phyloP scores from a whole-genome alignment of 2,329 filamentous ascomycete species.

The Raffaelea ambrosiae region DNA sequence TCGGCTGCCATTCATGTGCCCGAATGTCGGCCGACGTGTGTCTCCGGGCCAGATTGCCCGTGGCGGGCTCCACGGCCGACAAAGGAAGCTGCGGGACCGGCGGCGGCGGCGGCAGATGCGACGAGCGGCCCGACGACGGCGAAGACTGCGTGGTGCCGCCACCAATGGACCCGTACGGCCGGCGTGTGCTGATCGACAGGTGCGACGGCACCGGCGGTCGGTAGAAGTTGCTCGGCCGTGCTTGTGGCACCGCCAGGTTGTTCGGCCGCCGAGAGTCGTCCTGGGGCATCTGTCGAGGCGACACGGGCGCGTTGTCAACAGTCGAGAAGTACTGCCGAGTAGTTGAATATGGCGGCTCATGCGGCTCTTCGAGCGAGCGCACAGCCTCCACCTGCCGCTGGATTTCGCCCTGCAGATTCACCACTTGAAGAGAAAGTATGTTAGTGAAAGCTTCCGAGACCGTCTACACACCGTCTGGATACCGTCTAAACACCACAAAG shows the following conservation, averaged over 20 bases:
- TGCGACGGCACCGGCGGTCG: conserved; percentile 75
- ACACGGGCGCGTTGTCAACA: conserved; percentile 71
- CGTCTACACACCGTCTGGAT: no score
- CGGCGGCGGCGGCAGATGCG: conserved; percentile 53
- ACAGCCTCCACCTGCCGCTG: conserved; percentile 52
- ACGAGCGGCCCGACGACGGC: conserved; percentile 63
- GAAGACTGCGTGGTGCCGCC: conserved; percentile 55
- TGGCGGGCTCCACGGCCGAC: conserved; percentile 49
- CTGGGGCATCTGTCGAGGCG: conserved; percentile 76
- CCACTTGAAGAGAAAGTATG: conserved; percentile 29
- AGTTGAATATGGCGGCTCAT: conserved; percentile 56
- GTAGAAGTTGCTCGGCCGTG: conserved; percentile 54
- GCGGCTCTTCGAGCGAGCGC: conserved; percentile 51
- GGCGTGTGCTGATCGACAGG: conserved; percentile 63
- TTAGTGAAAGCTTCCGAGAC: no score
- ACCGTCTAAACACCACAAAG: no score
- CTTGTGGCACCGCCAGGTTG: conserved; percentile 54
- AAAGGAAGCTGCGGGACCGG: conserved; percentile 30
- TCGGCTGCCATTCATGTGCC: conserved; percentile 68
- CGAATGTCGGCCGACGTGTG: conserved; percentile 96
- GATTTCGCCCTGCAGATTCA: conserved; percentile 49
- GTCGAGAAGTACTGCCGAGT: conserved; percentile 59
- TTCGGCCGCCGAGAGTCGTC: conserved; percentile 73
- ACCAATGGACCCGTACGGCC: conserved; percentile 78
- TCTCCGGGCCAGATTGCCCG: conserved; percentile 65